These are phyloP conservation scores for Hypoxylon lienhwacheense DNA, from an alignment of 495 filamentous ascomycete genomes.

Conservation along the genomic window DNA sequence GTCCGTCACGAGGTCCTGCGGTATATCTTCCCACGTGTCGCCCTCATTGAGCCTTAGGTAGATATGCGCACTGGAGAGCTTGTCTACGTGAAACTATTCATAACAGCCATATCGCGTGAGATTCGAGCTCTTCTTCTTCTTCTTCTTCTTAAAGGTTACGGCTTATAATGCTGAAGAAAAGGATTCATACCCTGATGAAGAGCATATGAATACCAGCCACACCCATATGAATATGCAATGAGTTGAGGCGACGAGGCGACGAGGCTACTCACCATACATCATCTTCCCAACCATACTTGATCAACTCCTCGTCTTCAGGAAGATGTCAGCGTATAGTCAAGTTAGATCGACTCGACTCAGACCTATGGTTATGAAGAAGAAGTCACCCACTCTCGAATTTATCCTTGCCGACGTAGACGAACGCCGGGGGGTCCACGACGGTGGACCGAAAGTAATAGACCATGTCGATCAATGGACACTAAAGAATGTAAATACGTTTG, in stretches of 20 bases:
- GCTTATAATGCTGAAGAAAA: constrained; percentile 4
- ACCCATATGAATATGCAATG: background rate
- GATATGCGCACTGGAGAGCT: constrained; percentile 93
- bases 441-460: constrained; percentile 95
- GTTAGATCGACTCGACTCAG: constrained; percentile 16
- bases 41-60: constrained; percentile 84
- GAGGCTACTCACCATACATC: constrained; percentile 78
- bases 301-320: constrained; percentile 86
- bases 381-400: constrained; percentile 88
- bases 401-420: constrained; percentile 96
- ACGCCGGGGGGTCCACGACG: constrained; percentile 68
- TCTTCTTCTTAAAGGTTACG: too few relatives aligned
- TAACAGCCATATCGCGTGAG: constrained; percentile 22
- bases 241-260: background rate
- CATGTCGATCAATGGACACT: constrained; percentile 70
- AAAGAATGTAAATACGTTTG: background rate
- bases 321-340: constrained; percentile 31
- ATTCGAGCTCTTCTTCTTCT: constrained; percentile 1
- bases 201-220: constrained; percentile 17
- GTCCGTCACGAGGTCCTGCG: constrained; percentile 74
- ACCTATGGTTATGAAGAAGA: constrained; percentile 2
- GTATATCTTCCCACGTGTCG: constrained; percentile 82
- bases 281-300: constrained; percentile 87
- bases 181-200: constrained; percentile 34
- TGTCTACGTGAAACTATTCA: constrained; percentile 91